Conservation (phyloP, 2,329 filamentous ascomycete species). For the Acrocalymma vagum region DNA sequence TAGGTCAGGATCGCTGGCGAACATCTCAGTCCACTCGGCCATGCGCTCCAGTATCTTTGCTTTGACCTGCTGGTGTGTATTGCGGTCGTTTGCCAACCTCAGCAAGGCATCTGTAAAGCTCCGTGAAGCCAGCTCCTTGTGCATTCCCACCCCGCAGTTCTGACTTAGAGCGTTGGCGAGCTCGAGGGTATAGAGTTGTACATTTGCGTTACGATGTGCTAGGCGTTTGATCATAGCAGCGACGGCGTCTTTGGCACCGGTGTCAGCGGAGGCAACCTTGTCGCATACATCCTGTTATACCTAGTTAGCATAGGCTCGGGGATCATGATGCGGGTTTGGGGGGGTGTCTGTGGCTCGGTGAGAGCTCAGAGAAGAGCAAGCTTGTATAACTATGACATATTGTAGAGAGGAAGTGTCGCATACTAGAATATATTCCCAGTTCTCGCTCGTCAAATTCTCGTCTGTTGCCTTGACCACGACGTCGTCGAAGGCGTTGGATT, state of each 20-base stretch:
- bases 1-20: conserved; percentile 84
- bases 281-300: conserved; percentile 65
- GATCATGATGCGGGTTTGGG: too few species aligned
- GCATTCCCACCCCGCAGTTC: conserved; percentile 86
- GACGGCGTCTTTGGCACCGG: conserved; percentile 80
- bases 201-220: conserved; percentile 93
- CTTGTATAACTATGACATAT: not conserved
- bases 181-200: conserved; percentile 91
- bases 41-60: conserved; percentile 96
- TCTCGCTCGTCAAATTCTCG: conserved; percentile 91
- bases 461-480: conserved; percentile 87
- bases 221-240: conserved; percentile 91
- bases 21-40: conserved; percentile 97
- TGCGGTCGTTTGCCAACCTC: conserved; percentile 89
- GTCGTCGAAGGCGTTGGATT: conserved; percentile 76
- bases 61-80: conserved; percentile 96
- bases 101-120: conserved; percentile 95
- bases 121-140: conserved; percentile 88
- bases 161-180: conserved; percentile 91
- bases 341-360: too few species aligned
- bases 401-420: conserved; percentile 1
- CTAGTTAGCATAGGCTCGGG: conserved; percentile 14
- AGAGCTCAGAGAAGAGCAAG: not conserved
- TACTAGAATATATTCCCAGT: conserved; percentile 76
- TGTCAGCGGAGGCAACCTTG: conserved; percentile 62